These are phyloP conservation scores for Annona cherimola DNA, from an alignment of 164 flowering plant genomes.

Conservation along the genomic window DNA sequence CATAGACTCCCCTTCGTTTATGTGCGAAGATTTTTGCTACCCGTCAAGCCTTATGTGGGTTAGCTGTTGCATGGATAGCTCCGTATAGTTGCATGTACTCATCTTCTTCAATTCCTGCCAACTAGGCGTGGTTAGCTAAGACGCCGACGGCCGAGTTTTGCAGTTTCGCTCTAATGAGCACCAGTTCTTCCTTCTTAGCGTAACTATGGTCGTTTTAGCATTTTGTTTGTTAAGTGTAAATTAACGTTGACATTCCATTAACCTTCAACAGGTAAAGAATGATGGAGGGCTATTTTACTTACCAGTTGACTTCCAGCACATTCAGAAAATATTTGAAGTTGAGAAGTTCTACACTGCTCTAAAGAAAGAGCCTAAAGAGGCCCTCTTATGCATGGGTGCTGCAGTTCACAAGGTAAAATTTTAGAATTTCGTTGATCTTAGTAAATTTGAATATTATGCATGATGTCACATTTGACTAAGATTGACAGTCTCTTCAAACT, in stretches of 20 bases:
- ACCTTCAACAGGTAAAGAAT: conserved; percentile 46
- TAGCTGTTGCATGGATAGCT: no score
- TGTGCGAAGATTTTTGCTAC: no score
- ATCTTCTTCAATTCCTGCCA: neutral
- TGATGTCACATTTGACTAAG: conserved; percentile 1
- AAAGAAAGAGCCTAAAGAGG: conserved; percentile 57
- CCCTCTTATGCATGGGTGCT: conserved; percentile 71
- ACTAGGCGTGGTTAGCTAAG: neutral
- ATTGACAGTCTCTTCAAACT: neutral
- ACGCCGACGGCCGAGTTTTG: no score
- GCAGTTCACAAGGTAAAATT: conserved; percentile 73
- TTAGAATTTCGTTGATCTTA: neutral
- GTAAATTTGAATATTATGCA: conserved; percentile 3
- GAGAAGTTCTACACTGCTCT: conserved; percentile 41
- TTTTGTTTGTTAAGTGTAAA: neutral
- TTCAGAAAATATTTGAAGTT: conserved; percentile 45
- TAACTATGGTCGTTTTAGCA: neutral
- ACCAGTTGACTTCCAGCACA: conserved; percentile 59
- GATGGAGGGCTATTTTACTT: conserved; percentile 42
- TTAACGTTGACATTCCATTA: conserved; percentile 4
- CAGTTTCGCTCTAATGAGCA: no score
- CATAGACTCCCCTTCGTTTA: no score
- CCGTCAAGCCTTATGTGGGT: no score
- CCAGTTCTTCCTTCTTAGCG: neutral
- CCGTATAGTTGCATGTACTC: neutral